These are phyloP conservation scores for Mallotus repandus DNA, from an alignment of 441 rosid genomes.

Conservation along the genomic window DNA sequence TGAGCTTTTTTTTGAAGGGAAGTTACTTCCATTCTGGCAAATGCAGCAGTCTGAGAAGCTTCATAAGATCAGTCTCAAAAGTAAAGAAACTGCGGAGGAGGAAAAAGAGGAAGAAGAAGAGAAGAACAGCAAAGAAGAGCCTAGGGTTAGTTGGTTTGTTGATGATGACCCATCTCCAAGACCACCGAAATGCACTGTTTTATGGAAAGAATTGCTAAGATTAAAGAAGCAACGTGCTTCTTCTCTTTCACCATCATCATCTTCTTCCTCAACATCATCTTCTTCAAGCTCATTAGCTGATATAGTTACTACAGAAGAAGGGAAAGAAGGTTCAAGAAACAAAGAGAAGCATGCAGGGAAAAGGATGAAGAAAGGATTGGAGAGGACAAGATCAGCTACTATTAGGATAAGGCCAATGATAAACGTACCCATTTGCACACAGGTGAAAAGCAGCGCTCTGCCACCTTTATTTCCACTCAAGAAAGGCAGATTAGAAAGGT, in stretches of 20 bases:
- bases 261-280: constrained; percentile 74
- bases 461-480: constrained; percentile 72
- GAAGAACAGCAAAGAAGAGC: constrained; percentile 35
- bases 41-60: constrained; percentile 73
- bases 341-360: constrained; percentile 54
- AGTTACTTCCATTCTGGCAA: constrained; percentile 80
- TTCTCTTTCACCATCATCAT: constrained; percentile 52
- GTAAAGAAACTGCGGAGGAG: constrained; percentile 32
- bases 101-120: constrained; percentile 30
- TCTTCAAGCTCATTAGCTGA: constrained; percentile 66
- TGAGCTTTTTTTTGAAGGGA: constrained; percentile 83
- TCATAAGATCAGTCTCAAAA: constrained; percentile 51
- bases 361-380: constrained; percentile 79
- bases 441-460: constrained; percentile 51
- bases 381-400: constrained; percentile 82
- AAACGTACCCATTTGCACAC: constrained; percentile 81
- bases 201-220: constrained; percentile 88
- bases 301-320: constrained; percentile 42
- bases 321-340: constrained; percentile 33
- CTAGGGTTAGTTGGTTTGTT: constrained; percentile 60
- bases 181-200: constrained; percentile 93
- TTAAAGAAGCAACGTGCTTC: constrained; percentile 68
- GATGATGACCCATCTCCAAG: constrained; percentile 96
- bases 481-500: constrained; percentile 68
- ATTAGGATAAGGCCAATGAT: constrained; percentile 87